Percentiles rank a stretch among this genome's conserved stretches.
phyloP scores from a whole-genome alignment of 495 filamentous ascomycete species.

The Hypoxylon perforatum region DNA sequence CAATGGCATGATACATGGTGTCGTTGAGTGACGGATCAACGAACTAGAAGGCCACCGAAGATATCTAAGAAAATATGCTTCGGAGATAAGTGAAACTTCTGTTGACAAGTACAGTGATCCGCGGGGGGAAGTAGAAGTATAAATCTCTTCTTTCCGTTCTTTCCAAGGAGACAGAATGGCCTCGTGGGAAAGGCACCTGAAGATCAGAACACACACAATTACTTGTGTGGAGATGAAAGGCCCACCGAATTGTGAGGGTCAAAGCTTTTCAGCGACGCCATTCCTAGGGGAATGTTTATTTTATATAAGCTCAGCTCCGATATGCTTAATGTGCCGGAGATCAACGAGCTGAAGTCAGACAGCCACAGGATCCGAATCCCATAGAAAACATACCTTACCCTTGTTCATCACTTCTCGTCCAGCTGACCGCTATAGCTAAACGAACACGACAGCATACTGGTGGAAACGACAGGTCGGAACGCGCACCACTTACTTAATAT shows the following conservation, averaged over 20 bases:
- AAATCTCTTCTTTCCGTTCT: neutral
- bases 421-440: slow-evolving; percentile 16
- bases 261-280: no score
- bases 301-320: slow-evolving; percentile 22
- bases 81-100: neutral
- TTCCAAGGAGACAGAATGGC: no score
- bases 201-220: no score
- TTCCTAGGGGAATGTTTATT: slow-evolving; percentile 7
- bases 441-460: neutral
- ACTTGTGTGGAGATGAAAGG: no score
- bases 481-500: slow-evolving; percentile 20
- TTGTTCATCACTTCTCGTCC: slow-evolving; percentile 4
- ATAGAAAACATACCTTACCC: neutral
- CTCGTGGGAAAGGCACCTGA: no score
- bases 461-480: slow-evolving; percentile 7
- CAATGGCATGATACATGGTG: slow-evolving; percentile 38
- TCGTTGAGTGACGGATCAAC: neutral
- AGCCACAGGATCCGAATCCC: neutral
- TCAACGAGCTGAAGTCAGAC: slow-evolving; percentile 8
- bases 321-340: neutral
- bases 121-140: neutral
- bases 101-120: slow-evolving; percentile 4
- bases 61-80: no score
- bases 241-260: no score
- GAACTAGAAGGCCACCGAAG: neutral